Evolutionary conservation across 176 grass and related monocot genomes (phyloP), one percentile per base, ranked within the genome.

Genomic region (Pontederia paniculata): DNA sequence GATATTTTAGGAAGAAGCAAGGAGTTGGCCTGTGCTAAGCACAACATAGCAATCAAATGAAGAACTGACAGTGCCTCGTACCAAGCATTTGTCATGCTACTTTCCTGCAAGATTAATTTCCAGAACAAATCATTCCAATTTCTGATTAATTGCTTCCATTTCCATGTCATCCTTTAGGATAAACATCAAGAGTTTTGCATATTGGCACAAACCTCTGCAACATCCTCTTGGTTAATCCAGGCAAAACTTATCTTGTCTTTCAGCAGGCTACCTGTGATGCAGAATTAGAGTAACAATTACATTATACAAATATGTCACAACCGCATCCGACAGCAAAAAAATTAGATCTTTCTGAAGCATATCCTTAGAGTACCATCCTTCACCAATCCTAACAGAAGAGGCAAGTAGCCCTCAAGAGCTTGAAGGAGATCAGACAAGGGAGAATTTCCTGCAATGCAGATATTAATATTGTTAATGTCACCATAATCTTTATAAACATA

Each of bases 151-250:
- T 77, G 69, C 21, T 63, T 52, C 48, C 57, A 64, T 23, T 21
- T 54, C 21, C 58, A 57, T 48, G 15, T 25, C 12, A 59, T 8
- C 9, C 45, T 48, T 64, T n/a, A 4, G 10, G 4, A 59, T 3
- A 50, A 10, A 52, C 54, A n/a, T 45, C 46, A 49, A 53, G n/a
- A 18, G 61, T 45, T 44, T 44, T 54, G 5, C 45, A 65, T 67
- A 55, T 44, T 1, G 13, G 49, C 9, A 55, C 72, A 60, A 25
- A 96, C 91, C 85, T 89, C 86, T 55, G 67, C 76, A 66, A 81
- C 82, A 31, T 89, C 91, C 78, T 96, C 91, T 65, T 87, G 91
- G 76, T 96, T 87, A 65, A 81, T 67, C 86, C 91, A 96, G 48
- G 74, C 72, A 79, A 89, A 89, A 37, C 55, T 68, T 52, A 89